These are phyloP conservation scores for Magnusiomyces paraingens DNA, from an alignment of 1,139 yeast genomes.

Conservation along the genomic window DNA sequence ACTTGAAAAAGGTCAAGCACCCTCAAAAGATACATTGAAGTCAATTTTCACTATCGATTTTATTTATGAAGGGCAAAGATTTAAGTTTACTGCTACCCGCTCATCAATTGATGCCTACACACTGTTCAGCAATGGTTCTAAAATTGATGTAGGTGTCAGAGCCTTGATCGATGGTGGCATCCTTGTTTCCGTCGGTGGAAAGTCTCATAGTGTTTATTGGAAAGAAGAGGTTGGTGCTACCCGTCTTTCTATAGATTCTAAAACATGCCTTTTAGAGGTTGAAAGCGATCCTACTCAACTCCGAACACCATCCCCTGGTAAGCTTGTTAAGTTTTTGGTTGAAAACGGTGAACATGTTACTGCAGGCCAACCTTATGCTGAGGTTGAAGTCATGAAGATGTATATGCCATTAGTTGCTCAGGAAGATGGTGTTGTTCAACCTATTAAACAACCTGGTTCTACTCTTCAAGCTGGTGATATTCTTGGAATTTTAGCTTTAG, in stretches of 20 bases:
- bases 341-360: constrained; percentile 91
- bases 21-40: constrained; percentile 68
- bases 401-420: constrained; percentile 51
- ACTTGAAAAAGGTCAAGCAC: constrained; percentile 93
- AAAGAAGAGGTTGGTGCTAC: constrained; percentile 96
- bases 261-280: constrained; percentile 85
- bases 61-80: constrained; percentile 88
- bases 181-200: constrained; percentile 80
- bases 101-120: constrained; percentile 81
- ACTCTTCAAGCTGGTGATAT: constrained; percentile 95
- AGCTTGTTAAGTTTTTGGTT: constrained; percentile 84
- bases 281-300: constrained; percentile 98
- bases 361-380: constrained; percentile 94
- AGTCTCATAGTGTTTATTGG: constrained; percentile 93
- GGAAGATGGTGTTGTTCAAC: constrained; percentile 88
- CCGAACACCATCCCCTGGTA: constrained; percentile 98
- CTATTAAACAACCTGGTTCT: constrained; percentile 97
- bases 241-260: constrained; percentile 90
- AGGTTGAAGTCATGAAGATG: constrained; percentile 99
- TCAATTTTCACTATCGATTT: constrained; percentile 91
- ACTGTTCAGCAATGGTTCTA: constrained; percentile 86
- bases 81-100: constrained; percentile 91
- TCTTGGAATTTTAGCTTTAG: constrained; percentile 86
- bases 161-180: constrained; percentile 92
- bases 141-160: constrained; percentile 80